phyloP scores from a whole-genome alignment of 129 eudicot species.

The Deinandra increscens region DNA sequence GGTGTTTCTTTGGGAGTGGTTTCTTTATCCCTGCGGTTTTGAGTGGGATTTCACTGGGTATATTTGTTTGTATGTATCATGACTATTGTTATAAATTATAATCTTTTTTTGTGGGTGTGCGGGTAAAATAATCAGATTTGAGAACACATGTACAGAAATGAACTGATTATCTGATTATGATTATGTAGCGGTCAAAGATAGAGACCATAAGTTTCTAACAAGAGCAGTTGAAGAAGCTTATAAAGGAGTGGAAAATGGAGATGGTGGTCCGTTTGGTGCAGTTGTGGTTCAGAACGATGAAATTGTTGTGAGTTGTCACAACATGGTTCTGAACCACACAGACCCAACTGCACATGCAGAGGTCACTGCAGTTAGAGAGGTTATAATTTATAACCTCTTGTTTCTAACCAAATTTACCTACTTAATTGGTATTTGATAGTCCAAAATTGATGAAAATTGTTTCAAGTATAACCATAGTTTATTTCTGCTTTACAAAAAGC shows the following conservation, averaged over 20 bases:
- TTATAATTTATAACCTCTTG: slow-evolving; percentile 36
- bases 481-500: neutral
- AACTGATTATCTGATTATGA: slow-evolving; percentile 2
- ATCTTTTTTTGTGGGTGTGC: neutral
- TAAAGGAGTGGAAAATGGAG: slow-evolving; percentile 75
- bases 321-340: slow-evolving; percentile 61
- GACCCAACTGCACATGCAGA: slow-evolving; percentile 93
- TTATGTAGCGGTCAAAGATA: slow-evolving; percentile 66
- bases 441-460: neutral
- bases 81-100: no score
- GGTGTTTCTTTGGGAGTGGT: no score
- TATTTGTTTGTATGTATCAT: no score
- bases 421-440: neutral
- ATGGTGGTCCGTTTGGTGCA: slow-evolving; percentile 94
- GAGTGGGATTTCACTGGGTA: no score
- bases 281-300: slow-evolving; percentile 74
- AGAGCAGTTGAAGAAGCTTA: slow-evolving; percentile 87
- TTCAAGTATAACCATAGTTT: neutral
- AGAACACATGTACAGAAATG: neutral
- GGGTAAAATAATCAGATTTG: neutral
- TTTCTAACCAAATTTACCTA: neutral
- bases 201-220: slow-evolving; percentile 75
- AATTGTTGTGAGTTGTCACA: slow-evolving; percentile 80
- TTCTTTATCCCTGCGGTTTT: no score
- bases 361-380: slow-evolving; percentile 94